phyloP scores from a whole-genome alignment of 129 eudicot species.

The Apium graveolens region DNA sequence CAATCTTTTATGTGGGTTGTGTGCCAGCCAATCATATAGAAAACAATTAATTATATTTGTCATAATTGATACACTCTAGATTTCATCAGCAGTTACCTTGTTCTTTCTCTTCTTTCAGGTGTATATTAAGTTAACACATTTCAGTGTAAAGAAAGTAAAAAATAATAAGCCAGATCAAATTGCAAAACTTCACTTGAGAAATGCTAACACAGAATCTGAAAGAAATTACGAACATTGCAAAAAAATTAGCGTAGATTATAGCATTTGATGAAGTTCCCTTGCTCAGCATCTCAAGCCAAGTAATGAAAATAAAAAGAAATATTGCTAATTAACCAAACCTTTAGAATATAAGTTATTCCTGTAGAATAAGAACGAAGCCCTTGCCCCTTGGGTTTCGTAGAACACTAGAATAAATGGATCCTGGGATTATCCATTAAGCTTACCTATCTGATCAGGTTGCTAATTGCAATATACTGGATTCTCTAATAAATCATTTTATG shows the following conservation, averaged over 20 bases:
- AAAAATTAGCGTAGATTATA: not conserved
- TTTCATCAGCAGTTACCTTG: not conserved
- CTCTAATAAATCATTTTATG: not conserved
- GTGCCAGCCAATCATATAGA: not conserved
- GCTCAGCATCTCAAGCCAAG: not conserved
- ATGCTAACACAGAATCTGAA: not conserved
- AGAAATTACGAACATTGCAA: not conserved
- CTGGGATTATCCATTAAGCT: not conserved
- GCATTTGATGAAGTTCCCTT: not conserved
- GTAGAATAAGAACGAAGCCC: not conserved
- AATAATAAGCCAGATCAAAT: not conserved
- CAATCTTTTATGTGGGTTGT: not conserved
- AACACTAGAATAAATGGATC: not conserved
- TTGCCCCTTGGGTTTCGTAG: not conserved
- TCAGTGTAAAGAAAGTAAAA: not conserved
- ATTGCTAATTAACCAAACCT: too few relatives aligned
- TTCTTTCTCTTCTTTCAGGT: not conserved
- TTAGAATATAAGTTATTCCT: not conserved
- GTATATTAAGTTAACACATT: not conserved
- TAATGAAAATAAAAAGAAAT: not conserved
- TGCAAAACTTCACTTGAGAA: not conserved
- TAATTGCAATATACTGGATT: not conserved
- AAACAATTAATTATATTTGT: not conserved
- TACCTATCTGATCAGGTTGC: not conserved
- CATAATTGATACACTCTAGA: not conserved